Evolutionary conservation across 2,329 filamentous ascomycete species (phyloP).

Genomic region (Colletotrichum spaethianum): DNA sequence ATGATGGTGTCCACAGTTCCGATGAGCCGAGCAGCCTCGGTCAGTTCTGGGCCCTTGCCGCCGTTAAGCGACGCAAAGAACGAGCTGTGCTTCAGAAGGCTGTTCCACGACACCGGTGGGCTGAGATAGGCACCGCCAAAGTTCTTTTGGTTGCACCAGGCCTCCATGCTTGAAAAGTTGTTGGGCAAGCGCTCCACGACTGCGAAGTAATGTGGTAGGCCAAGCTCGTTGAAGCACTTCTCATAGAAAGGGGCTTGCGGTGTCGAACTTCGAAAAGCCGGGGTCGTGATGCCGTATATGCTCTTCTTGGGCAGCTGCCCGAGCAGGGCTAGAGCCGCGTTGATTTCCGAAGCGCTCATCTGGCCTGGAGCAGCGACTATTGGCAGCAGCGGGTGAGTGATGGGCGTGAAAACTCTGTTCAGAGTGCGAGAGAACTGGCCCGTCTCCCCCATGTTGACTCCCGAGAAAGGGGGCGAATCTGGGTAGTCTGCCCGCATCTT

Average conservation of each 20-base stretch:
- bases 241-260: conserved; percentile 89
- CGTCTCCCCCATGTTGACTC: conserved; percentile 89
- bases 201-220: conserved; percentile 86
- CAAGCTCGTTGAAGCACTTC: conserved; percentile 85
- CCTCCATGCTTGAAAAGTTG: conserved; percentile 76
- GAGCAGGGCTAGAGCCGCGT: conserved; percentile 82
- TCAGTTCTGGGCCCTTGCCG: conserved; percentile 71
- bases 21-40: conserved; percentile 83
- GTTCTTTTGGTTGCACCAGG: conserved; percentile 78
- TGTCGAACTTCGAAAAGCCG: conserved; percentile 72
- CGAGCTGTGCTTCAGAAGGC: conserved; percentile 70
- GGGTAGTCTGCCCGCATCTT: conserved; percentile 79
- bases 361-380: conserved; percentile 90
- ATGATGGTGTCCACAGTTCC: conserved; percentile 88
- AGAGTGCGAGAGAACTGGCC: conserved; percentile 87
- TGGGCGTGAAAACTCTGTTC: conserved; percentile 89
- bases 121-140: conserved; percentile 89
- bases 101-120: conserved; percentile 74
- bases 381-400: conserved; percentile 87
- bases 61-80: conserved; percentile 67
- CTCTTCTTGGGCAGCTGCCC: conserved; percentile 85
- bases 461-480: conserved; percentile 81
- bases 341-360: conserved; percentile 88
- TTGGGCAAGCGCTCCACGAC: conserved; percentile 80
- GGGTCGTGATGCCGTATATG: conserved; percentile 84